Evolutionary conservation across 345 rosid genomes (phyloP), one percentile per base, ranked within the genome.

Genomic region (Gossypium bickii): DNA sequence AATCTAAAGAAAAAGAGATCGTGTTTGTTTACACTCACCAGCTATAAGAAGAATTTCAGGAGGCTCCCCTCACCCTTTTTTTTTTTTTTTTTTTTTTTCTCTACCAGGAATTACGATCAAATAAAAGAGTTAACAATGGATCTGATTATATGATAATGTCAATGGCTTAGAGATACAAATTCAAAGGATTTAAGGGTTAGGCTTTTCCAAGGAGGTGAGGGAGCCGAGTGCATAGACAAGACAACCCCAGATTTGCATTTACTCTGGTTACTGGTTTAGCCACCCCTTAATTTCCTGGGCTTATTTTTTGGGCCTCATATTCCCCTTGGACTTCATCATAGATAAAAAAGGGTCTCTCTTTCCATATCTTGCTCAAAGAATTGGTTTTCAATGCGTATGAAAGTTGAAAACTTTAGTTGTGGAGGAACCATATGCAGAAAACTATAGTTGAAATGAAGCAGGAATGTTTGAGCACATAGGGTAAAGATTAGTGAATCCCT

Each of bases 201-300:
- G 59, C 16, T 41, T 47, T 72, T 24, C 12, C 27, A 22, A 55
- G 59, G 56, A 59, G 45, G 45, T 18, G 74, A 71, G 29, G 64
- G 74, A 71, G 74, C 29, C 22, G 12, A 22, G 5, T 13, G 34
- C 29, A 61, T 44, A 17, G 34, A 60, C 25, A 27, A 16, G 34
- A 60, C 25, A 47, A 73, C n/a, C 66, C 56, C 67, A 73, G 76
- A 73, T 73, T 73, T 61, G 65, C 66, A 72, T 60, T 72, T 72
- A 58, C 52, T 58, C 52, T 20, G 43, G 43, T n/a, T 18, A 13
- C 59, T 38, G 75, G 75, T 72, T 72, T 72, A 72, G 62, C 34
- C 51, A 22, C 41, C 60, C 47, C 2, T n/a, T 56, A 34, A 38
- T 52, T 29, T 34, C 18, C n/a, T 56, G 74, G 74, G 64, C 74